Conservation (phyloP, 306 rosid species). For the Cucurbita moschata region DNA sequence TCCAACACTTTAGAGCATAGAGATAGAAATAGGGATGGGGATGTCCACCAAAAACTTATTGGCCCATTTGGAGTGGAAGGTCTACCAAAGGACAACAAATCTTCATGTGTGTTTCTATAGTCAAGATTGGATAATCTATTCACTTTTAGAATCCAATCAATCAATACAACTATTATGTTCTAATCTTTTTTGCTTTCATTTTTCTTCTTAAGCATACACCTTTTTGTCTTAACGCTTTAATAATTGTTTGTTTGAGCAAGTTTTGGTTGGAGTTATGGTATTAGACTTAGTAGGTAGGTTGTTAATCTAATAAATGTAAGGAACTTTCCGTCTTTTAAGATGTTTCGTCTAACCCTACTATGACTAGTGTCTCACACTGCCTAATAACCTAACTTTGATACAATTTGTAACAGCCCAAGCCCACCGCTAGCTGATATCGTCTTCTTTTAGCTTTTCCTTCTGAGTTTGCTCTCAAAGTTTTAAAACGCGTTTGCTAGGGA, state of each 20-base stretch:
- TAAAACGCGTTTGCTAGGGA: too few relatives aligned
- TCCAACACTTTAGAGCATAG: not conserved
- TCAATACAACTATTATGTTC: too few relatives aligned
- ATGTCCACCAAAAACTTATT: conserved; percentile 1
- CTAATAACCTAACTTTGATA: too few relatives aligned
- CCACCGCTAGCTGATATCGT: too few relatives aligned
- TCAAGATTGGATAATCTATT: not conserved
- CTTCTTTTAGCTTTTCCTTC: too few relatives aligned
- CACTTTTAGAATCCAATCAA: too few relatives aligned
- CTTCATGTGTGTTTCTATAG: not conserved
- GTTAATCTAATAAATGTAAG: not conserved
- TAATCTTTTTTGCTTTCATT: not conserved
- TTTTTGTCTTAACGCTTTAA: not conserved
- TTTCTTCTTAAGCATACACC: not conserved
- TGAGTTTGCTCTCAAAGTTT: too few relatives aligned
- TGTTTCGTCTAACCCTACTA: too few relatives aligned
- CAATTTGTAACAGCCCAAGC: too few relatives aligned
- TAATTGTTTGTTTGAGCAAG: not conserved
- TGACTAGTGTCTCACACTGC: too few relatives aligned
- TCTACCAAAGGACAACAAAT: not conserved
- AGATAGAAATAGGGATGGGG: not conserved
- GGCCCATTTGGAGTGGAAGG: not conserved
- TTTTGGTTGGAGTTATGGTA: not conserved
- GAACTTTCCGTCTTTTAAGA: too few relatives aligned
- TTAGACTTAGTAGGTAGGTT: not conserved